Evolutionary conservation across 2,329 filamentous ascomycete genomes (phyloP), one percentile per base, ranked within the genome.

Genomic region (Aspergillus intermedius): DNA sequence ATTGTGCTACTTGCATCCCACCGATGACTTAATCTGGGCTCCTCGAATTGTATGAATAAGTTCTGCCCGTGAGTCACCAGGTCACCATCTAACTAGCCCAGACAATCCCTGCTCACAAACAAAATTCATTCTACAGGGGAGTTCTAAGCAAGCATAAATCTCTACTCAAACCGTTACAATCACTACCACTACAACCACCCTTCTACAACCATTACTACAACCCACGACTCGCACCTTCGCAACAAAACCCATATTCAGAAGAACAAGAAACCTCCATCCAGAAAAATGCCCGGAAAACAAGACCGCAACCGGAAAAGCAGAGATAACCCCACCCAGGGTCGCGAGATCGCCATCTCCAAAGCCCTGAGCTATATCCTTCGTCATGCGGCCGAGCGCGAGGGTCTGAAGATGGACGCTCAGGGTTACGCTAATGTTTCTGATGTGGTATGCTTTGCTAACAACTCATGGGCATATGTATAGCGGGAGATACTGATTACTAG

Each of bases 391-490:
- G 73, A 75, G 50, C 73, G 76, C 48, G 82, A 86, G 65, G 77
- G 78, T 1, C 65, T 86, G 47, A 73, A 73, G 54, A 72, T 86
- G 53, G 76, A 78, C 48, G 68, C 70, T 17, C 77, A 79, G 32
- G 83, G 83, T 12, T 86, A 81, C 62, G 76, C 80, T 21, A 79
- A 76, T 56, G 76, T 84, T 25, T 67, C 71, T 25, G 80, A 83
- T 53, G 72, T 83, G 55, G 78, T 82, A 66, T 58, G 77, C 45
- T 48, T 13, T n/a, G 13, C 25, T 21, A 12, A 32, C 22, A 37
- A 4, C 21, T 44, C 45, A 45, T 5, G 19, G 13, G 13, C 45
- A 13, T 15, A 45, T 23, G 44, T 15, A 37, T 17, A 34, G 35
- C 28, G 22, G 37, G 15, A n/a, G 2, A 50, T 49, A 32, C 40